Percentiles rank a stretch among this genome's conserved stretches.
Conservation (phyloP, 305 asterid species). For the Fraxinus dipetala region DNA sequence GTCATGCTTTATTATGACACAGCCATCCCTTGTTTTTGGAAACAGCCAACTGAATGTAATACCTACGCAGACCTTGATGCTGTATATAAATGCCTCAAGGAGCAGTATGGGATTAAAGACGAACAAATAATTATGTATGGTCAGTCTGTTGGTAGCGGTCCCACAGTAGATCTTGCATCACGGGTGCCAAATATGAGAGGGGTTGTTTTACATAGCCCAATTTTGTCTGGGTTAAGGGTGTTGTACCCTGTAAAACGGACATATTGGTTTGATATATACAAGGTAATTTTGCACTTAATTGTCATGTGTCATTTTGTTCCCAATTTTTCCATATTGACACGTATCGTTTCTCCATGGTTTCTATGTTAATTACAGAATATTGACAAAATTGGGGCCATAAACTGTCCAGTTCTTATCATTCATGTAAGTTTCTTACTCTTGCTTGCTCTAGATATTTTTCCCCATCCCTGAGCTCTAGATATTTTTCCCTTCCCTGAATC, state of each 20-base stretch:
- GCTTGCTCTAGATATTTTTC: background rate
- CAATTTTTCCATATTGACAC: slow-evolving; percentile 21
- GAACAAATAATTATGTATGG: slow-evolving; percentile 89
- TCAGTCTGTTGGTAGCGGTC: slow-evolving; percentile 99
- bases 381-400: slow-evolving; percentile 78
- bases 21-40: slow-evolving; percentile 43
- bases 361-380: slow-evolving; percentile 67
- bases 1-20: slow-evolving; percentile 37
- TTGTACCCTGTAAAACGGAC: slow-evolving; percentile 91
- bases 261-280: slow-evolving; percentile 94
- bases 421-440: slow-evolving; percentile 65
- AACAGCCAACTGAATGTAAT: slow-evolving; percentile 96
- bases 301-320: slow-evolving; percentile 11
- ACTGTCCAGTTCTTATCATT: slow-evolving; percentile 84
- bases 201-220: slow-evolving; percentile 92
- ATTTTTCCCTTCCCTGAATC: background rate
- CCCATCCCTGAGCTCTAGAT: background rate
- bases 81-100: slow-evolving; percentile 92
- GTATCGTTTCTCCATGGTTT: slow-evolving; percentile 25
- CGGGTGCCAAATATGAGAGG: slow-evolving; percentile 82
- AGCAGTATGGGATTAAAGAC: slow-evolving; percentile 84
- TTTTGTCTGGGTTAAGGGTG: slow-evolving; percentile 90
- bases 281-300: slow-evolving; percentile 46
- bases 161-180: slow-evolving; percentile 91
- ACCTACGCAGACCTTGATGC: slow-evolving; percentile 98